A percentile compares a stretch with the other conserved stretches of the same genome.
Evolutionary conservation across 139 green algal genomes (phyloP).

Genomic region (Coelastrella sp.): DNA sequence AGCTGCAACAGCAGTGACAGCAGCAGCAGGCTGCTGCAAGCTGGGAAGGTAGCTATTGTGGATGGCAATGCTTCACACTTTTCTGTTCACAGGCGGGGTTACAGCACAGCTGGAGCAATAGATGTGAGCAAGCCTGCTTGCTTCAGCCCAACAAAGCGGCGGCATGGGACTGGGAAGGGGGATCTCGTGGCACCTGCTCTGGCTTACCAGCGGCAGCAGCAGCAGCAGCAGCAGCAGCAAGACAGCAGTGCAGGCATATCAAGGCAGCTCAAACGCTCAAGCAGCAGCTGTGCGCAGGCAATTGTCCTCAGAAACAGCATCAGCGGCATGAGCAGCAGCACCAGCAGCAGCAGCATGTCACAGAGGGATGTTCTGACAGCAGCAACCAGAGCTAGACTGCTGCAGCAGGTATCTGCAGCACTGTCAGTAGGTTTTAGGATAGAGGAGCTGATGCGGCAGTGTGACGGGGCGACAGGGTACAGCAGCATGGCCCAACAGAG

Average conservation of each 20-base stretch:
- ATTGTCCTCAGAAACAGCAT: neutral
- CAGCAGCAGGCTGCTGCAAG: neutral
- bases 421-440: neutral
- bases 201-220: neutral
- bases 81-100: neutral
- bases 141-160: neutral
- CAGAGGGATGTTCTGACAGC: slow-evolving; percentile 16
- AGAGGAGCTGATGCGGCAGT: slow-evolving; percentile 3
- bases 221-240: neutral
- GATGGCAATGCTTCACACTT: neutral
- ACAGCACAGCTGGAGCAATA: neutral
- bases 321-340: neutral
- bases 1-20: neutral
- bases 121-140: neutral
- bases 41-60: neutral
- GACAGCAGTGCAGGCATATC: neutral
- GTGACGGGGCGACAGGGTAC: neutral
- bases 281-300: neutral
- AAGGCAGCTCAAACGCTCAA: neutral
- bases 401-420: slow-evolving; percentile 21
- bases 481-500: neutral
- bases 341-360: neutral
- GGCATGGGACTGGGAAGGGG: neutral
- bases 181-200: neutral
- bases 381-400: neutral